Evolutionary conservation across 352 stramenopile genomes (phyloP).

Genomic region (Aphanomyces astaci): DNA sequence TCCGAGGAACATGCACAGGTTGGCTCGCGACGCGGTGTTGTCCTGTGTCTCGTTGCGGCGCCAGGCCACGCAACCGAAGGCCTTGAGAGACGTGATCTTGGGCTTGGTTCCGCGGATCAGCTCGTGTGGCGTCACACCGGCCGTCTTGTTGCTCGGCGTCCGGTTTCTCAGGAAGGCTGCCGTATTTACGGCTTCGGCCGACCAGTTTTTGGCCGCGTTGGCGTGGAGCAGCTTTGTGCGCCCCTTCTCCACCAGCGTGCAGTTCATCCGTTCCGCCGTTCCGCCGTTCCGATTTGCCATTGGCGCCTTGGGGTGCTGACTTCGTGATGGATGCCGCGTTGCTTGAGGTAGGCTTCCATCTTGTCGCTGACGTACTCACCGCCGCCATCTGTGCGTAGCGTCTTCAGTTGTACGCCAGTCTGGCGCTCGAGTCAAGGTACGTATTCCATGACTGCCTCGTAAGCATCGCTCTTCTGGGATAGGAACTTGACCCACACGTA

Average conservation of each 20-base stretch:
- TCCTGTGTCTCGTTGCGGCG: background rate
- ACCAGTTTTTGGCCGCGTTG: too few species aligned
- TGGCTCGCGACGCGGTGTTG: background rate
- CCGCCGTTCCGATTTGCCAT: slow-evolving; percentile 27
- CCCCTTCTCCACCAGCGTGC: slow-evolving; percentile 20
- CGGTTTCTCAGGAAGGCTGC: too few species aligned
- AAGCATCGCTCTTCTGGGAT: slow-evolving; percentile 3
- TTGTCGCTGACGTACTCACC: slow-evolving; percentile 23
- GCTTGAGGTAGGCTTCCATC: slow-evolving; percentile 15
- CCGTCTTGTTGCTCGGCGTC: background rate
- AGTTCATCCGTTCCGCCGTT: slow-evolving; percentile 27
- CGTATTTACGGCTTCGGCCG: too few species aligned
- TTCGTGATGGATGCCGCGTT: slow-evolving; percentile 24
- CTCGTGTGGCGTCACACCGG: background rate
- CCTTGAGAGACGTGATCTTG: background rate
- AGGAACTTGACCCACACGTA: slow-evolving; percentile 13
- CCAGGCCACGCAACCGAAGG: background rate
- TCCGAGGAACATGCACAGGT: background rate
- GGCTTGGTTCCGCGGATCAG: background rate
- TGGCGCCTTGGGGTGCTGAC: slow-evolving; percentile 15
- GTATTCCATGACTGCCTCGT: slow-evolving; percentile 19
- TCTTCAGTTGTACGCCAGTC: slow-evolving; percentile 15
- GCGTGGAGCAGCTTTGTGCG: slow-evolving; percentile 25
- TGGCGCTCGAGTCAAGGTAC: slow-evolving; percentile 13
- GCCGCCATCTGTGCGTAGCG: slow-evolving; percentile 26